phyloP scores from a whole-genome alignment of 73 alveolate genomes.

The Symbiodinium pilosum region DNA sequence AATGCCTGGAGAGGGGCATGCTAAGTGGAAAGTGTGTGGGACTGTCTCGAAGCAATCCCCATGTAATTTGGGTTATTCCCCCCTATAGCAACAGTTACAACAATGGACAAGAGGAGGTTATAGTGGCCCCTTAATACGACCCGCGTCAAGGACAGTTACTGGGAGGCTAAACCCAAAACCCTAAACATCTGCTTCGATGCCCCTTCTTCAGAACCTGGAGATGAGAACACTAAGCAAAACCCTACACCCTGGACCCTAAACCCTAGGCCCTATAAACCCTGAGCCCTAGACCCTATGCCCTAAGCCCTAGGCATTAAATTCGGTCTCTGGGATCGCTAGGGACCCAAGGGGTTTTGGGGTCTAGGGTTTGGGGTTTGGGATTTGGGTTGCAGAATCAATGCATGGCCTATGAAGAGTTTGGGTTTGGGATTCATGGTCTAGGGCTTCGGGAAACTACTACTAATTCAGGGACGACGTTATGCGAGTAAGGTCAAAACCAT shows the following conservation, averaged over 20 bases:
- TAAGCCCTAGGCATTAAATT: no score
- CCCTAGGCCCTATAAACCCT: no score
- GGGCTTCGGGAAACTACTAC: no score
- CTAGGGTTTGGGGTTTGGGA: neutral
- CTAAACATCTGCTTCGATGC: neutral
- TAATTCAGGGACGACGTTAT: no score
- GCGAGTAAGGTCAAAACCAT: no score
- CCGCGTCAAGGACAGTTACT: no score
- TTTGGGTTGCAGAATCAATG: neutral
- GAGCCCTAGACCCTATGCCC: no score
- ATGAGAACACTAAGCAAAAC: neutral
- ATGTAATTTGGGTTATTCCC: no score
- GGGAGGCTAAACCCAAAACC: no score
- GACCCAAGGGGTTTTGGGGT: neutral
- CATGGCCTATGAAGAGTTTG: neutral
- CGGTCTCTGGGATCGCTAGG: neutral
- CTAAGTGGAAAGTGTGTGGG: neutral
- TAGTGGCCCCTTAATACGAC: no score
- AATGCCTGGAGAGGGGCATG: slow-evolving; percentile 26
- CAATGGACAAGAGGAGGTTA: no score
- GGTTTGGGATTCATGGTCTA: neutral
- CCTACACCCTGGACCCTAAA: neutral
- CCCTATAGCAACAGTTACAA: no score
- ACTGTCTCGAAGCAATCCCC: neutral
- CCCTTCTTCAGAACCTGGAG: neutral